Conservation (phyloP, 2,329 filamentous ascomycete species). For the Podosphaera aphanis region DNA sequence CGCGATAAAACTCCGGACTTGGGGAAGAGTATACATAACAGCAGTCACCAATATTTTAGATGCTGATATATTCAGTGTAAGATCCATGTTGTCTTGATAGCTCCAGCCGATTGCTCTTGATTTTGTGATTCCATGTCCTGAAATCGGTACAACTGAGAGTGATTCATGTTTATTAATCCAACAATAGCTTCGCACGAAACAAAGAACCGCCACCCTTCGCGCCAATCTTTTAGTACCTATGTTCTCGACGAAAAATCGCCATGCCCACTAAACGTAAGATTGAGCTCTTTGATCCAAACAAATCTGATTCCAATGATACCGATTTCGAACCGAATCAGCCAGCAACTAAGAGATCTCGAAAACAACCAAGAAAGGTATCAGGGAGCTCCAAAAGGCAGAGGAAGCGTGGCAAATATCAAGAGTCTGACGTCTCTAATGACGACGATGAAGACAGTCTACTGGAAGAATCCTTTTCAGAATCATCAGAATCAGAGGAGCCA, state of each 20-base stretch:
- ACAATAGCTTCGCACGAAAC: not conserved
- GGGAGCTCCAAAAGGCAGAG: constrained; percentile 18
- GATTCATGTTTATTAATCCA: not conserved
- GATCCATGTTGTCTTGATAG: not conserved
- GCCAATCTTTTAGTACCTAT: not conserved
- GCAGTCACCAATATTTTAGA: not conserved
- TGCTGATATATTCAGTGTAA: not conserved
- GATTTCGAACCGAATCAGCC: constrained; percentile 35
- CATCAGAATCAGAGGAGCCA: constrained; percentile 18
- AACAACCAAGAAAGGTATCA: constrained; percentile 8
- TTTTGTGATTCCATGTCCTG: not conserved
- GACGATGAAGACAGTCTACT: constrained; percentile 26
- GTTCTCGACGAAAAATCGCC: constrained; percentile 1
- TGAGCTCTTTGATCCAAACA: constrained; percentile 39
- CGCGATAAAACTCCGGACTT: not conserved
- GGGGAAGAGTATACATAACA: not conserved
- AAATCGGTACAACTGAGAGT: not conserved
- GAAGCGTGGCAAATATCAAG: constrained; percentile 25
- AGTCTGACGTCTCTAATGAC: constrained; percentile 39
- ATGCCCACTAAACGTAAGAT: constrained; percentile 26
- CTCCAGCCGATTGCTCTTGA: not conserved
- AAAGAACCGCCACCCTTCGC: not conserved
- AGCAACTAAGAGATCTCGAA: constrained; percentile 20
- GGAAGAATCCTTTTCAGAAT: constrained; percentile 27
- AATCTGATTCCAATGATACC: constrained; percentile 41